Evolutionary conservation across 805 yeast species (phyloP), one percentile per base, ranked within the genome.

Genomic region (Candida khao-thaluensis): DNA sequence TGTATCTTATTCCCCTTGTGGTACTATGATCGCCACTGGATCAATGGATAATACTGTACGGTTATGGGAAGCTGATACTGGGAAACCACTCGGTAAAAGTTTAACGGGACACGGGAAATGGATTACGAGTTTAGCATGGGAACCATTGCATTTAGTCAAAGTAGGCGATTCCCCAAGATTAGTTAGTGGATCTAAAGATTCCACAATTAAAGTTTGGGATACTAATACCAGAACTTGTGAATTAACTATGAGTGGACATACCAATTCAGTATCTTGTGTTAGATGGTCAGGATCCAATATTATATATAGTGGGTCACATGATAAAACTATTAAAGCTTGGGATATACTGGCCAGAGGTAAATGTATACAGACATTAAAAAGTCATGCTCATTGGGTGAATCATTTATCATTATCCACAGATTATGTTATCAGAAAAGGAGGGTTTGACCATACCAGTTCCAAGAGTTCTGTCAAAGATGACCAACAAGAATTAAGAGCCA

Each of bases 351-450:
- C 70, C 3, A 77, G 76, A 34, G 98, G 97, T 21, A 77, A 76
- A 49, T 78, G 95, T 49, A 71, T 85, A 23, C 87, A 85, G 57
- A 81, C 88, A 2, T 67, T 93, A 48, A 82, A 81, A 58, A 76
- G 93, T 30, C 99, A 93, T 59, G 97, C 95, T 1, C 99, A 93
- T 64, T 93, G 99, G 99, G 93, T 93, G 35, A 93, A 93, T 59
- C 98, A 91, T 63, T 69, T 93, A 43, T 85, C 96, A 0, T 67
- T 93, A 30, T 85, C 95, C 1, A 91, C 98, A 0, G 99, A 93
- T 54, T 83, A 82, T 56, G 95, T 81, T 0, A 66, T 93, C 38
- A 70, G 97, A 51, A 76, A 83, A 49, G 98, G 99, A 7, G 88
- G 95, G 0, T 91, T 77, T 54, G 96, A 89, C 56, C 88, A 86